Base-by-base conservation (phyloP, 2,329 filamentous ascomycete species). In the Neofusicoccum kwambonambiense region DNA sequence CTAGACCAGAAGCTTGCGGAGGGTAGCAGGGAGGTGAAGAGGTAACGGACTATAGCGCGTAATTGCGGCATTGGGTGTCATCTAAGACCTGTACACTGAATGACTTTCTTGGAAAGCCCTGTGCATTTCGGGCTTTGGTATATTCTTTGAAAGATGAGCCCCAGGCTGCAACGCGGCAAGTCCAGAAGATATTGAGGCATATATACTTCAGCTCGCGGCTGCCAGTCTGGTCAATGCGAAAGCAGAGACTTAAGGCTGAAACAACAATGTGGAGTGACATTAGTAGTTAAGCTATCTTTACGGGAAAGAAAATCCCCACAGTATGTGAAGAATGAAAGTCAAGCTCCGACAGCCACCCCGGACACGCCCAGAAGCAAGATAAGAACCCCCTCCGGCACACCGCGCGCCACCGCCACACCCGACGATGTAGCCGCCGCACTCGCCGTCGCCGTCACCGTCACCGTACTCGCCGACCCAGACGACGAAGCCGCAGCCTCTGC, bases 141-240 rank as follows among this genome's bases (percentile, higher is more conserved):
- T 0, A 31, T 31, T 1, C 1, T 31, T 22, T 22, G 0, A 22
- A 22, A 3, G 3, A 22, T 22, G 3, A 22, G 3, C 1, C 22
- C 0, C 22, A 22, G 22, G 22, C 22, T 22, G 22, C 3, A 22
- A 22, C 22, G 22, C 22, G 22, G 22, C 3, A 22, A 22, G 22
- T 22, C 22, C 22, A 3, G 22, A 22, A 22, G 22, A 22, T 22
- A 22, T 22, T 22, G 22, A 22, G 22, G 22, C 22, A 22, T 22
- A 22, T 22, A 22, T 22, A 22, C 22, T 22, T 22, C 2, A 22
- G 19, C 19, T 22, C 19, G 27, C 27, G 5, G 27, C 27, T 31
- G 27, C 5, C 27, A 31, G 27, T 7, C 27, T 7, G 27, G 27
- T 31, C 27, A 31, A 31, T 1, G 0, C 27, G 27, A 31, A 31